Percentiles rank a stretch among this genome's conserved stretches.
Evolutionary conservation across 2,329 filamentous ascomycete genomes (phyloP).

Genomic region (Monilinia vaccinii-corymbosi): DNA sequence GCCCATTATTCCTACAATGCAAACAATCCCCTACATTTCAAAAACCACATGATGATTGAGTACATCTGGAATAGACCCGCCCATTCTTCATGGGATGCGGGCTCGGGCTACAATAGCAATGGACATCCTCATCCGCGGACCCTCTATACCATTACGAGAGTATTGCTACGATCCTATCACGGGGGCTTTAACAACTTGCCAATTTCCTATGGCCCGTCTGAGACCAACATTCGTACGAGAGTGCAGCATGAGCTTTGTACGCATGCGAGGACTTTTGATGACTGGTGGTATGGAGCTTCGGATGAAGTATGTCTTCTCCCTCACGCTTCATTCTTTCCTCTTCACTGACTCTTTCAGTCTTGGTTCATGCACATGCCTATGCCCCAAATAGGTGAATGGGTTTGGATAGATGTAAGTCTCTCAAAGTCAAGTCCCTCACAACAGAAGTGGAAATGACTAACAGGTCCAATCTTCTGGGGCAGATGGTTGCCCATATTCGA

Average conservation of each 20-base stretch:
- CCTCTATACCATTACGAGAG: background rate
- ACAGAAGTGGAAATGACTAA: background rate
- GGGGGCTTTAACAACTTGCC: background rate
- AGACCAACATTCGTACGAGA: background rate
- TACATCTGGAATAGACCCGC: background rate
- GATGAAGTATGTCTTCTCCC: background rate
- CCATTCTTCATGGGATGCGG: background rate
- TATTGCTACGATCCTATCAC: background rate
- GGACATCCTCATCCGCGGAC: background rate
- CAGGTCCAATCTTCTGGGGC: background rate
- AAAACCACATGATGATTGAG: background rate
- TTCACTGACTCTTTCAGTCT: background rate
- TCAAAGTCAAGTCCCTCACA: too few relatives aligned
- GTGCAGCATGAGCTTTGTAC: background rate
- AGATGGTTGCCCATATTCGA: background rate
- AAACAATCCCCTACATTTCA: background rate
- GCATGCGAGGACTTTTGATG: background rate
- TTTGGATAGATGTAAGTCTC: background rate
- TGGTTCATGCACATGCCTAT: constrained; percentile 2
- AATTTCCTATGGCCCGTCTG: background rate
- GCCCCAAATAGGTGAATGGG: background rate
- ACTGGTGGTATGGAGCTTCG: background rate
- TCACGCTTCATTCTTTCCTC: background rate
- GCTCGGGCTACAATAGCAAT: background rate
- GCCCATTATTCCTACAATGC: background rate